Evolutionary conservation across 192 early-diverging fungal species (phyloP), one percentile per base, ranked within the genome.

Genomic region (Linnemannia schmuckeri): DNA sequence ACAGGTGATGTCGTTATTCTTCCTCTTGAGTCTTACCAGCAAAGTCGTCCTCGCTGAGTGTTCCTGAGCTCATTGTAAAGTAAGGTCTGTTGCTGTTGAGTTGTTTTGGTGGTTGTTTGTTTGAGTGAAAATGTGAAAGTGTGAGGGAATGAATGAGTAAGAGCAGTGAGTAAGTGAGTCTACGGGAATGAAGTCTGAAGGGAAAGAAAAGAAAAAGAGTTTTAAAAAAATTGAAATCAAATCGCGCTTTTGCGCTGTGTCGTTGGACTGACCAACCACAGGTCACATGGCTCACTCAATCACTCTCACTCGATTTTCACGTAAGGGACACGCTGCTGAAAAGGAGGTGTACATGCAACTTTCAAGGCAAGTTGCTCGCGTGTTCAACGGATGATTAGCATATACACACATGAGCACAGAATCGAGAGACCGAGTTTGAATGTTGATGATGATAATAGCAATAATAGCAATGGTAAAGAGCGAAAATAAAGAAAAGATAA

Each of bases 41-140:
- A 74, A 80, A 86, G 55, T 86, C 83, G 47, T 86, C 83, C 18
- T 86, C 83, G 47, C 83, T 86, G 57, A 86, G 66, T 75, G 61
- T 86, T 66, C 79, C 83, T 69, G 83, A 73, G 61, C 83, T 86
- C 83, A 86, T 86, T 27, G 10, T 42, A 27, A 35, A 2, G 40
- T 40, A n/a, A 24, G 9, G 42, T 30, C 13, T 66, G 44, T 55
- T 22, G 44, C 27, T 27, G 30, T 33, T 33, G 0, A 30, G 46
- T 66, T 9, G 0, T 18, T 18, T 42, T n/a, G 15, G 12, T 37
- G 35, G 4, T 6, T 41, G 57, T 3, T 38, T 55, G 44, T 13
- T 33, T 17, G 24, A 33, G 57, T 46, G 20, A 27, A 35, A 38
- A 54, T 35, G 27, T 70, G 47, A 3, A 44, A 30, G 44, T n/a